Conservation (phyloP, 106 monocot species). For the Vanilla planifolia region DNA sequence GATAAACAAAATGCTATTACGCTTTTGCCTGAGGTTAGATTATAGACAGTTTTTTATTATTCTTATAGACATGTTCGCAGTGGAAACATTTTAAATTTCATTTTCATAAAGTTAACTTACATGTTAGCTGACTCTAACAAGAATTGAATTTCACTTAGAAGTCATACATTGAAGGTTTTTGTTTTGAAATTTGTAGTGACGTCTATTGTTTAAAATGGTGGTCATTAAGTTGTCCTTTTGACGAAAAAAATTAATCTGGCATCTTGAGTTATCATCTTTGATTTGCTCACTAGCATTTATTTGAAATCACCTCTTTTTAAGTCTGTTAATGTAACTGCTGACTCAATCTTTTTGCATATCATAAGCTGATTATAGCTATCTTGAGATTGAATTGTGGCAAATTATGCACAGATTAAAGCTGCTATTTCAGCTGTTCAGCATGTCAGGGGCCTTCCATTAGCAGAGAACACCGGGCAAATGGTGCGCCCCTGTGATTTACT, state of each 20-base stretch:
- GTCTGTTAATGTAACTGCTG: too few relatives aligned
- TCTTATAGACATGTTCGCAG: neutral
- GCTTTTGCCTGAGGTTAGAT: slow-evolving; percentile 62
- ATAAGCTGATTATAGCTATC: neutral
- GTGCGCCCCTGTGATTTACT: slow-evolving; percentile 34
- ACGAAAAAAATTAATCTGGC: too few relatives aligned
- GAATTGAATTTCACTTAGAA: too few relatives aligned
- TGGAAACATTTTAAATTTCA: neutral
- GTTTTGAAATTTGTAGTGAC: too few relatives aligned
- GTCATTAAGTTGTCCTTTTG: too few relatives aligned
- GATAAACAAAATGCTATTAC: slow-evolving; percentile 47
- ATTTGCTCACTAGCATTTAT: too few relatives aligned
- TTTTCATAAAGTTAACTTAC: too few relatives aligned
- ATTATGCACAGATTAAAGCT: slow-evolving; percentile 57
- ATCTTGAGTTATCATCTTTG: too few relatives aligned
- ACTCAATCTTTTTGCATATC: neutral
- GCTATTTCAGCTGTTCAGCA: slow-evolving; percentile 45
- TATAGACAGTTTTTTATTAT: neutral
- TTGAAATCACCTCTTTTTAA: too few relatives aligned
- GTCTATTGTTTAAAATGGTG: too few relatives aligned
- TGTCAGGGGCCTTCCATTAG: slow-evolving; percentile 55
- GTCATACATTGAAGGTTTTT: too few relatives aligned
- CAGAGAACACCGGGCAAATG: slow-evolving; percentile 20
- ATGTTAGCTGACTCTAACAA: too few relatives aligned
- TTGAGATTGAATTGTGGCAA: slow-evolving; percentile 9